phyloP scores from a whole-genome alignment of 2,329 filamentous ascomycete genomes.

The Penicillium sp. region DNA sequence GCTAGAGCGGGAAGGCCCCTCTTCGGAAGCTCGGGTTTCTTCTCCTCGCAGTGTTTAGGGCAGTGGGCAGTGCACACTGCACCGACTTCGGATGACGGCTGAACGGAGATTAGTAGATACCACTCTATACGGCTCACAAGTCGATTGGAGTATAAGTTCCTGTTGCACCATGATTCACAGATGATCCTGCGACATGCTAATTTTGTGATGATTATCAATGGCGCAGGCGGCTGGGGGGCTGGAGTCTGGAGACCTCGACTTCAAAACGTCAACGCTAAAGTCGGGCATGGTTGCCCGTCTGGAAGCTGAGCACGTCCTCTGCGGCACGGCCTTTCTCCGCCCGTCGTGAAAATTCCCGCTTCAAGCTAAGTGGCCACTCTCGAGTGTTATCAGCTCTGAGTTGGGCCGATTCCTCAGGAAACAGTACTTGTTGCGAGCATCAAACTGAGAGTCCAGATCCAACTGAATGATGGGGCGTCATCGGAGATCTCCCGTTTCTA shows the following conservation, averaged over 20 bases:
- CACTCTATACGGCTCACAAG: not conserved
- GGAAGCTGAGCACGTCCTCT: not conserved
- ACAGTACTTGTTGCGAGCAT: not conserved
- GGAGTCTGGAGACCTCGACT: not conserved
- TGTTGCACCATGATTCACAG: not conserved
- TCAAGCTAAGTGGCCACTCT: slow-evolving; percentile 2
- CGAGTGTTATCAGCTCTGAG: not conserved
- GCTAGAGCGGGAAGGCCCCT: slow-evolving; percentile 20
- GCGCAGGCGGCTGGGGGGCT: not conserved
- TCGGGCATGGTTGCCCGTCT: slow-evolving; percentile 2
- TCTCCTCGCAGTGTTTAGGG: slow-evolving; percentile 9
- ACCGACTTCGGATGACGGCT: not conserved
- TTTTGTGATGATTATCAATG: not conserved
- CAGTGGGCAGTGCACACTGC: not conserved
- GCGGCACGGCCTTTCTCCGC: slow-evolving; percentile 5
- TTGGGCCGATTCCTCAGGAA: not conserved
- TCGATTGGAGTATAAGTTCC: not conserved
- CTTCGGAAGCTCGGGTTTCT: slow-evolving; percentile 22
- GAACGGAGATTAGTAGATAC: not conserved
- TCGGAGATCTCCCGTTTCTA: not conserved
- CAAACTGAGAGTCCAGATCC: not conserved
- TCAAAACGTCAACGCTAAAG: not conserved
- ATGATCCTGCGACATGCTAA: not conserved
- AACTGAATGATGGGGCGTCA: not conserved
- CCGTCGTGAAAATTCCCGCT: slow-evolving; percentile 12